A percentile compares a stretch with the other conserved stretches of the same genome.
phyloP scores from a whole-genome alignment of 331 rosid genomes.

The Acacia concinna region DNA sequence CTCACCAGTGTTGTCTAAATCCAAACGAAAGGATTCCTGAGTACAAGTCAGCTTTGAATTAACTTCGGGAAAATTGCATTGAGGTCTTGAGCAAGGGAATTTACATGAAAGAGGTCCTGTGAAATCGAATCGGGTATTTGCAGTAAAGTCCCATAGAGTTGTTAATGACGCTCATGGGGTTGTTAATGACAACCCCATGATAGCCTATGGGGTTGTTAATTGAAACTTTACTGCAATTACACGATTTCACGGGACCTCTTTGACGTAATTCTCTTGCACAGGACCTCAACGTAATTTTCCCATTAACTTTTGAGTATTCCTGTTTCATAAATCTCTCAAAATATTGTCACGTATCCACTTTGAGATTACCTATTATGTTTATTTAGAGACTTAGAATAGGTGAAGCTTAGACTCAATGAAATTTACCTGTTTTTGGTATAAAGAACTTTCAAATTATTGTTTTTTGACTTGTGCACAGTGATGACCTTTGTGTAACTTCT shows the following conservation, averaged over 20 bases:
- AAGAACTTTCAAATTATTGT: conserved; percentile 11
- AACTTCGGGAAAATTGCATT: too few relatives aligned
- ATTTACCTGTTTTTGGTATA: not conserved
- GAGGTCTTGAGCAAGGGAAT: too few relatives aligned
- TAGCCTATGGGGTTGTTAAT: too few relatives aligned
- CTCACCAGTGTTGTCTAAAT: conserved; percentile 1
- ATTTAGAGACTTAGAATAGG: conserved; percentile 11
- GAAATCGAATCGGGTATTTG: too few relatives aligned
- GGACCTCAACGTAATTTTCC: too few relatives aligned
- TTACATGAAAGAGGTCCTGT: too few relatives aligned
- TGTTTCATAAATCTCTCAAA: not conserved
- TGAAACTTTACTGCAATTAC: too few relatives aligned
- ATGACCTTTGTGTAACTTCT: not conserved
- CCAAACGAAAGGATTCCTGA: conserved; percentile 2
- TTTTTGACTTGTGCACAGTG: not conserved
- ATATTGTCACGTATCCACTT: not conserved
- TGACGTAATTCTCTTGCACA: too few relatives aligned
- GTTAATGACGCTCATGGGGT: too few relatives aligned
- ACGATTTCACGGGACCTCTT: too few relatives aligned
- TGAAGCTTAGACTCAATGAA: conserved; percentile 1
- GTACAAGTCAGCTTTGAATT: not conserved
- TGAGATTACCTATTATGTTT: not conserved
- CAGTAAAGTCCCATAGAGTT: too few relatives aligned
- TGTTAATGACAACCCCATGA: too few relatives aligned
- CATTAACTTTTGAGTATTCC: not conserved